Evolutionary conservation across 768 basidiomycete species (phyloP).

Genomic region (Kwoniella pini): DNA sequence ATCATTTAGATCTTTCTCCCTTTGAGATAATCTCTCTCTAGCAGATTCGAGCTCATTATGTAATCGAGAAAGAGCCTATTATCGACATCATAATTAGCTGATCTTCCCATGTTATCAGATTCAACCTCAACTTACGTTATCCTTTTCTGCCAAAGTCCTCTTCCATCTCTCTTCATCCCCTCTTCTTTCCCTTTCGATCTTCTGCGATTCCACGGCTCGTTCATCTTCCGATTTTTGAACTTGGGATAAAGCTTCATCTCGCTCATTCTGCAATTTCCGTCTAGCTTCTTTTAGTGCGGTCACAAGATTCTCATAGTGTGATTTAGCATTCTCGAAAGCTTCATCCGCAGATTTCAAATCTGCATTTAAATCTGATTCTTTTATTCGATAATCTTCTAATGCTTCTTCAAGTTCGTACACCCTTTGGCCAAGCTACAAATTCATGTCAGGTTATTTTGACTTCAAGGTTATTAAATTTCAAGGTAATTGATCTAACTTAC

Average conservation of each 20-base stretch:
- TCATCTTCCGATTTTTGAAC: conserved; percentile 25
- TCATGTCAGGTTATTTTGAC: neutral
- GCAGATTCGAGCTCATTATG: conserved; percentile 47
- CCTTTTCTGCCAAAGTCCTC: conserved; percentile 35
- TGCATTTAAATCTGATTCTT: conserved; percentile 58
- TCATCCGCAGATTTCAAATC: conserved; percentile 58
- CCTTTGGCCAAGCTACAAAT: conserved; percentile 61
- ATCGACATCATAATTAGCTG: conserved; percentile 5
- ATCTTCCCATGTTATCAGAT: too few relatives aligned
- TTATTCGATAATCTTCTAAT: conserved; percentile 60
- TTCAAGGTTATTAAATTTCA: neutral
- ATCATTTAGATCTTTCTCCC: conserved; percentile 72
- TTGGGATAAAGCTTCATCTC: conserved; percentile 19
- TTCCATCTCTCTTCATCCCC: conserved; percentile 29
- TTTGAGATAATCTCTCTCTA: conserved; percentile 63
- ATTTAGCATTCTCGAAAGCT: conserved; percentile 61
- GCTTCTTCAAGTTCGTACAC: conserved; percentile 86
- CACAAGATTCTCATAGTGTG: conserved; percentile 70
- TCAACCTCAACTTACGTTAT: conserved; percentile 29
- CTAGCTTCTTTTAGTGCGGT: conserved; percentile 76
- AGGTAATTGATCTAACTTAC: conserved; percentile 54
- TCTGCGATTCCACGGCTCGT: conserved; percentile 16
- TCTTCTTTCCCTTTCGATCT: conserved; percentile 20
- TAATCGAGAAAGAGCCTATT: conserved; percentile 27
- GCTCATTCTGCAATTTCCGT: conserved; percentile 35